Base-by-base conservation (phyloP, 306 rosid species). In the Leucaena leucocephala region DNA sequence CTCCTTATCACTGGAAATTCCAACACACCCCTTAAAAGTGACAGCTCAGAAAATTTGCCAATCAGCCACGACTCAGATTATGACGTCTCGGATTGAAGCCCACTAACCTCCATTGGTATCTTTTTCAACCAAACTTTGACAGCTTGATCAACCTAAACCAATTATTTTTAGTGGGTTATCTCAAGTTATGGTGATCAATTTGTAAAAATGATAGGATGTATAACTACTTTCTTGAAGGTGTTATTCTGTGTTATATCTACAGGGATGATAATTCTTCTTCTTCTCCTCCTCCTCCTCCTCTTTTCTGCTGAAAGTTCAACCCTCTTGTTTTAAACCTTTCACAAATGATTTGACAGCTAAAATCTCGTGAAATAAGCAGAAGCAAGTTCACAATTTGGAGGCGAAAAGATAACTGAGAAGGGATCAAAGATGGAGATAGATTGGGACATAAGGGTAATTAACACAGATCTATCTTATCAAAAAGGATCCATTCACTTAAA, bases 51-150 rank as follows among this genome's bases (percentile, higher is more conserved):
- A 77, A 75, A 75, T 78, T 45, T 74, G 73, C 69, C 82, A 85
- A 87, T 83, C 73, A 76, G 50, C 70, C 87, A 85, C 86, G 83
- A 71, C 65, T 14, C 15, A 49, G 88, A 86, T 58, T 63, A 71
- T 63, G 90, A 86, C 86, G 66, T 76, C 59, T 82, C 43, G 65
- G 76, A 74, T 74, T 43, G 78, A 54, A 82, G 58, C 79, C 86
- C 82, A 85, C 85, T 85, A 75, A 76, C 62, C 78, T 71, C 68
- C 76, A 76, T 4, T 43, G 40, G 65, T 80, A 78, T 86, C 84
- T 78, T 77, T 84, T 72, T 75, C 73, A 44, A 65, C 68, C 45
- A 33, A 74, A 77, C 52, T 71, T 62, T 75, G 80, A 84, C 77
- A 8, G 46, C 52, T 85, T 58, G 82, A 72, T 75, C 34, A 72